Base-by-base conservation (phyloP, 805 yeast species). In the Schwanniomyces sp. region DNA sequence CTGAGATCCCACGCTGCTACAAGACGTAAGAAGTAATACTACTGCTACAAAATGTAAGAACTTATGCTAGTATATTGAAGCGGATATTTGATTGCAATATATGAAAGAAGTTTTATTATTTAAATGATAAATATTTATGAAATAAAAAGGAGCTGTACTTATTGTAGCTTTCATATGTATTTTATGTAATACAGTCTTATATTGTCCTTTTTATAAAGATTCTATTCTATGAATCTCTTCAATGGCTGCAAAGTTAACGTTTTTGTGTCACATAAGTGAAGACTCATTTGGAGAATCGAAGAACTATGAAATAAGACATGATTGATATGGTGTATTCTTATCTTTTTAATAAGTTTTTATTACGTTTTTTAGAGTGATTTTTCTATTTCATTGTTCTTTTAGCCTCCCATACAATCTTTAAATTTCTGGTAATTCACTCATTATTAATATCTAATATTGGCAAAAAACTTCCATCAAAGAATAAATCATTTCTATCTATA, bases 391-490 rank as follows among this genome's bases (percentile, higher is more conserved):
- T n/a, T n/a, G n/a, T n/a, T n/a, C n/a, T n/a, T n/a, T n/a, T n/a
- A n/a, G n/a, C n/a, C n/a, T n/a, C n/a, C n/a, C n/a, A n/a, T n/a
- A n/a, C n/a, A n/a, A 48, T 70, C 71, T 21, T 21, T 21, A 24
- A 55, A 21, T 63, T 11, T 51, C 57, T 21, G 48, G 45, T 18
- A 45, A 43, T 25, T 55, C 63, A 10, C 21, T 6, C 41, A 21
- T 14, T n/a, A 24, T 44, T 45, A 17, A 55, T 57, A 37, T 67
- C 74, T 17, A 67, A 52, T 1, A 74, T 60, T 1, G 84, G 84
- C 7, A 73, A 62, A 53, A 88, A 88, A 16, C 72, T 75, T 1
- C 94, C 96, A 11, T 81, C 79, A 62, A 80, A 82, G 55, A 84
- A 88, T 25, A 74, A 70, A 58, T 88, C 95, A n/a, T 81, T 81